Evolutionary conservation across 495 filamentous ascomycete species (phyloP), one percentile per base, ranked within the genome.

Genomic region (Pyronema domesticum): DNA sequence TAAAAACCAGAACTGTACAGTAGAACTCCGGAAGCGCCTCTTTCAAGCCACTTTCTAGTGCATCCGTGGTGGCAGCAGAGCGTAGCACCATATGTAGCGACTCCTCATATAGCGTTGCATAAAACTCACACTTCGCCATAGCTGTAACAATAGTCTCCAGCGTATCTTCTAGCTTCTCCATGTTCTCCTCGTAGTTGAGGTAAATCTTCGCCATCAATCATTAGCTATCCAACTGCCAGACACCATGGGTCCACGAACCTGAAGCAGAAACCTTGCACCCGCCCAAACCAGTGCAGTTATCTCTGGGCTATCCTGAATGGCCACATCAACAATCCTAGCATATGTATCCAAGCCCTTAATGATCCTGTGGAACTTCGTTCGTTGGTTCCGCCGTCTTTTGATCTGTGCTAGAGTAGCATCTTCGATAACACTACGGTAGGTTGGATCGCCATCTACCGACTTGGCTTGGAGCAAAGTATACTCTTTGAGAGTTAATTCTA

Each of bases 91-190:
- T 17, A 23, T 34, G 5, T 7, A 49, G 15, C 6, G 14, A 10
- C 7, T 15, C 14, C 3, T 23, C 11, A 36, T 46, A 51, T 45
- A 57, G 54, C 10, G 30, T 36, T 4, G 57, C 55, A 46, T 60
- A 60, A 6, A 57, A 54, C n/a, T 48, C 37, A 18, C 55, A 57
- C 6, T 46, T 58, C 17, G 40, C 56, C 55, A 60, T 57, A 7
- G 51, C 15, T 1, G 19, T 43, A 10, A 49, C 37, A 23, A 60
- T 60, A 6, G 58, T 48, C 11, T 55, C 55, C 6, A 60, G 30
- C 10, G 45, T 46, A 4, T 36, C 44, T n/a, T 45, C 51, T 1
- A 58, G 23, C 3, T n/a, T 50, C 14, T 58, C 58, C 9, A 60
- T 48, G 7, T 35, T 51, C 23, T 60, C 56, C 44, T 51, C 54